Base-by-base conservation (phyloP, 257 asterid species). In the Solanum peruvianum region DNA sequence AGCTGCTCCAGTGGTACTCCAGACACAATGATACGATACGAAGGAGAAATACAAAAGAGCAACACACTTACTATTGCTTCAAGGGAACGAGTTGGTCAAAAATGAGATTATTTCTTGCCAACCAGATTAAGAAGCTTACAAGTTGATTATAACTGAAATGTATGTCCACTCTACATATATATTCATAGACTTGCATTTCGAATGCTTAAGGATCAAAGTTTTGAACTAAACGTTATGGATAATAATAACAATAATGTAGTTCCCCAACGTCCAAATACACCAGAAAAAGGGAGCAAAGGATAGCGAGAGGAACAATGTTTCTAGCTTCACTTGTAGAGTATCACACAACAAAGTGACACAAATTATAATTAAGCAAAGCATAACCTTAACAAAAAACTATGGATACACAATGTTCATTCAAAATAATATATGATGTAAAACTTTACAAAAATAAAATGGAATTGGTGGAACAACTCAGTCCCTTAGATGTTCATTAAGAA, bases 41-140 rank as follows among this genome's bases (percentile, higher is more conserved):
- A 81, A 85, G 75, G 82, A 69, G 11, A 86, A 41, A 47, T 78
- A 31, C 76, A 76, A 58, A 73, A 21, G 82, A 80, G 62, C 89
- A 87, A 87, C 90, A 90, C 89, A 66, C 9, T 27, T 15, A 23
- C 67, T 91, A 29, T 91, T 29, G 93, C 92, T 90, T 91, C 92
- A 88, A 88, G 88, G 89, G 90, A 91, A 89, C 89, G 87, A 91
- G 89, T 89, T 69, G 49, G 44, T 31, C 81, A 87, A 90, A 85
- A 87, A 89, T 67, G 16, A 18, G 5, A 77, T 9, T 20, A 9
- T 70, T 87, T 86, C 91, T 73, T 85, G 90, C 69, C 83, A 77
- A 89, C 92, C 92, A 89, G 93, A 91, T 87, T 80, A 70, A 11
- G 88, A 91, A 91, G 93, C 92, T 47, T 47, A 47, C 18, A 45